Base-by-base conservation (phyloP, 148 eudicot species). In the Camellia lanceoleosa region DNA sequence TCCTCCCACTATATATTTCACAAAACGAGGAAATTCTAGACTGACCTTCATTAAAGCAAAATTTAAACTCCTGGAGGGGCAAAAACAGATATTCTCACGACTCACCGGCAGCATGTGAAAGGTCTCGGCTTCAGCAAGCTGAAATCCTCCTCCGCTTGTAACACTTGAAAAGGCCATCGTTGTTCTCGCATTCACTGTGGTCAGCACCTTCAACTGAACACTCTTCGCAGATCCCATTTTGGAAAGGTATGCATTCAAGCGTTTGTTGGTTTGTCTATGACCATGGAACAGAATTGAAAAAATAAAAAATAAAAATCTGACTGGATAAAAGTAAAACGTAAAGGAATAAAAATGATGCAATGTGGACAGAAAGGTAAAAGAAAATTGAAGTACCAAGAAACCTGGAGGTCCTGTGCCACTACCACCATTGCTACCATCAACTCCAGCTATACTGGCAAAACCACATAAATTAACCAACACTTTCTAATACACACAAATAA, bases 131-230 rank as follows among this genome's bases (percentile, higher is more conserved):
- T 83, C 44, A 59, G 67, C 66, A 78, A 56, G 73, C 78, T 46
- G 68, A 56, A 47, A 85, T 77, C 73, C 77, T 88, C 84, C 88
- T 87, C 77, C 92, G 84, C 70, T 78, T 85, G 83, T 93, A 93
- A 82, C 69, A 86, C 80, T 78, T 87, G 11, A 88, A 8, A 46
- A 8, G 6, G 68, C 80, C 80, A 44, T 75, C 79, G 16, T 68
- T 78, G 68, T 73, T 69, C n/a, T 82, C 88, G 5, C 72, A 58
- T 74, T 80, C 82, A 60, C 69, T 63, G 11, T 68, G 75, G 68
- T 42, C 77, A 30, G 75, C 67, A 14, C 55, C 47, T 62, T 65
- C 67, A 15, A 41, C 46, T 16, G 87, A 71, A 60, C 67, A 75
- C 51, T 65, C 68, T 19, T 49, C 42, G 6, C 79, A 44, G 18